A percentile compares a stretch with the other conserved stretches of the same genome.
Evolutionary conservation across 805 yeast genomes (phyloP).

Genomic region (Candida methanosorbosa): DNA sequence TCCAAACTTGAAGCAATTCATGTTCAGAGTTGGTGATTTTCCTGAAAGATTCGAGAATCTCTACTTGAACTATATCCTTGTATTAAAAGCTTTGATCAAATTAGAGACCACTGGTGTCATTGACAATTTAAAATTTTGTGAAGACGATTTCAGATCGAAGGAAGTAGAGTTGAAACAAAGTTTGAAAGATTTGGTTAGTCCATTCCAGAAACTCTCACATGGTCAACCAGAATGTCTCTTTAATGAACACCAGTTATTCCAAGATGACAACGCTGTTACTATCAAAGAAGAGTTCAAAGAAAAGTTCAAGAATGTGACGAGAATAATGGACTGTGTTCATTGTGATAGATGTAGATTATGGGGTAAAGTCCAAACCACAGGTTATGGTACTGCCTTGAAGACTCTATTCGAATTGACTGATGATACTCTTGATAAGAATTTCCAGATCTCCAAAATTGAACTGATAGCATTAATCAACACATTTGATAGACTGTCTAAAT

Average conservation of each 20-base stretch:
- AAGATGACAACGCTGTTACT: conserved; percentile 35
- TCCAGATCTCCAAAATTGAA: conserved; percentile 60
- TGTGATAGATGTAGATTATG: conserved; percentile 96
- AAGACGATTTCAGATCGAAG: conserved; percentile 17
- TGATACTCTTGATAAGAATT: conserved; percentile 32
- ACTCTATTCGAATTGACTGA: conserved; percentile 70
- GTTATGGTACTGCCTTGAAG: conserved; percentile 95
- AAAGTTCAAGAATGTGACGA: conserved; percentile 82
- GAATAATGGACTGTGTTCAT: conserved; percentile 96
- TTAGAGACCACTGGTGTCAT: conserved; percentile 22
- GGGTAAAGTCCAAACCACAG: conserved; percentile 97
- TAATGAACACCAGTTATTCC: conserved; percentile 38
- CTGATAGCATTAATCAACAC: conserved; percentile 87
- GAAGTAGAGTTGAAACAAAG: conserved; percentile 19
- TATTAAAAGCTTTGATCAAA: conserved; percentile 74
- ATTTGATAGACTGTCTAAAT: conserved; percentile 83
- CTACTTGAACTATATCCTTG: conserved; percentile 86
- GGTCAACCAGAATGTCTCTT: conserved; percentile 23
- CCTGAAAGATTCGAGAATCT: conserved; percentile 86
- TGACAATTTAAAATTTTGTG: conserved; percentile 14
- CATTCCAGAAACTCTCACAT: conserved; percentile 17
- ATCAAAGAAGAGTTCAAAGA: conserved; percentile 80
- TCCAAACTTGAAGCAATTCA: conserved; percentile 74
- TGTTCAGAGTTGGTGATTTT: conserved; percentile 82
- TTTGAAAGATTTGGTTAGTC: conserved; percentile 24